Evolutionary conservation across 139 green algal genomes (phyloP), one percentile per base, ranked within the genome.

Genomic region (Edaphochlamys debaryana): DNA sequence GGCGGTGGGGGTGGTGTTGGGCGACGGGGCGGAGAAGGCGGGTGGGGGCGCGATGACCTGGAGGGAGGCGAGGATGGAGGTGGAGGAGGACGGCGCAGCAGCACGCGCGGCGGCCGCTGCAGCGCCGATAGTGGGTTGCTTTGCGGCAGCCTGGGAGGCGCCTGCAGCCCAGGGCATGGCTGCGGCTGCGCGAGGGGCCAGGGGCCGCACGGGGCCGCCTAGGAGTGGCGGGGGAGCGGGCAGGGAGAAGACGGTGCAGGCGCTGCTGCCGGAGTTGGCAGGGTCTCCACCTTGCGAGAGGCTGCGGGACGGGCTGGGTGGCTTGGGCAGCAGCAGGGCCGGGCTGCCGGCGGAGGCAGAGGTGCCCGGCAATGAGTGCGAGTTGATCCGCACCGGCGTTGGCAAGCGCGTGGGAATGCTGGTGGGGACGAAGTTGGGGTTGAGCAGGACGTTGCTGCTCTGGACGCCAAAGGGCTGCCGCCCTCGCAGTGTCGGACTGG

Each of bases 31-130:
- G n/a, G n/a, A n/a, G n/a, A n/a, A n/a, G n/a, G n/a, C n/a, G n/a
- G n/a, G n/a, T n/a, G n/a, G n/a, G n/a, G n/a, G n/a, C n/a, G n/a
- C n/a, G n/a, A 62, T 0, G 7, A 13, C 34, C 76, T 82, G 76
- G 19, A 82, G 22, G 20, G 76, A 74, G 32, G 76, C 76, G 2
- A 82, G 76, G 76, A 82, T 82, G 62, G 76, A 82, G 40, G 60
- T 60, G 60, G 62, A 60, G 20, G 29, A 25, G 23, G 38, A 13
- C 3, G 64, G 17, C 34, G 64, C 34, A 3, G 64, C 60, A 30
- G 60, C 38, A 54, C 13, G 67, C 20, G 38, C 38, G 6, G 62
- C 17, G 5, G 40, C 22, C 11, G 34, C 40, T 41, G 60, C 40
- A 38, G 52, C 23, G 40, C 41, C 32, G 20, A 27, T 19, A 29